These are phyloP conservation scores for Colletotrichum sp. DNA, from an alignment of 2,329 filamentous ascomycete genomes.

Conservation along the genomic window DNA sequence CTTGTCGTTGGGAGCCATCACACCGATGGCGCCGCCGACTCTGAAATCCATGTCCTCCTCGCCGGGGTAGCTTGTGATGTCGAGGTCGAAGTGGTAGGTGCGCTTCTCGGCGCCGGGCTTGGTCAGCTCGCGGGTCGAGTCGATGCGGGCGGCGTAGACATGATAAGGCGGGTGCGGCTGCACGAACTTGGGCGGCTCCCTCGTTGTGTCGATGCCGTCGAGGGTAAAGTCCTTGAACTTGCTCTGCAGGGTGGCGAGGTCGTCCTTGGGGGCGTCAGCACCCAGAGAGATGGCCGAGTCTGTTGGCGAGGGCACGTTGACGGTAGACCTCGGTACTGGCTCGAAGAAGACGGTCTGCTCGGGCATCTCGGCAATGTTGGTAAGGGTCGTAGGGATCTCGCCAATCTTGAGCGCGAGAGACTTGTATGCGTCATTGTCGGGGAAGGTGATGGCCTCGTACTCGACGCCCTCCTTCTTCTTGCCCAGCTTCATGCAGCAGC, in stretches of 20 bases:
- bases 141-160: conserved; percentile 88
- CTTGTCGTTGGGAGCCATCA: conserved; percentile 86
- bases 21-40: conserved; percentile 92
- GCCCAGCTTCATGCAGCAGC: conserved; percentile 62
- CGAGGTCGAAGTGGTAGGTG: conserved; percentile 96
- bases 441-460: conserved; percentile 61
- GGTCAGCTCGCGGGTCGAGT: conserved; percentile 85
- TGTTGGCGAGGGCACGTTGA: conserved; percentile 42
- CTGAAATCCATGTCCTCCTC: conserved; percentile 91
- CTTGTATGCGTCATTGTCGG: conserved; percentile 85
- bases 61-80: conserved; percentile 91
- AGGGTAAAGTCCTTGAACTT: conserved; percentile 34
- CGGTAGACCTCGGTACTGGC: conserved; percentile 50
- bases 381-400: conserved; percentile 75
- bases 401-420: conserved; percentile 79
- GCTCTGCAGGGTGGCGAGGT: conserved; percentile 14
- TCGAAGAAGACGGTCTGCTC: conserved; percentile 76
- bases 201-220: conserved; percentile 57
- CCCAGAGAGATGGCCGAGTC: conserved; percentile 55
- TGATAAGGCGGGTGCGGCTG: conserved; percentile 94
- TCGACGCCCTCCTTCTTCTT: conserved; percentile 49
- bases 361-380: conserved; percentile 74
- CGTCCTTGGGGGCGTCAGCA: conserved; percentile 42
- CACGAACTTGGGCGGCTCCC: conserved; percentile 86
- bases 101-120: conserved; percentile 90